Evolutionary conservation across 176 grass and related monocot genomes (phyloP), one percentile per base, ranked within the genome.

Genomic region (Aegilops sharonensis): DNA sequence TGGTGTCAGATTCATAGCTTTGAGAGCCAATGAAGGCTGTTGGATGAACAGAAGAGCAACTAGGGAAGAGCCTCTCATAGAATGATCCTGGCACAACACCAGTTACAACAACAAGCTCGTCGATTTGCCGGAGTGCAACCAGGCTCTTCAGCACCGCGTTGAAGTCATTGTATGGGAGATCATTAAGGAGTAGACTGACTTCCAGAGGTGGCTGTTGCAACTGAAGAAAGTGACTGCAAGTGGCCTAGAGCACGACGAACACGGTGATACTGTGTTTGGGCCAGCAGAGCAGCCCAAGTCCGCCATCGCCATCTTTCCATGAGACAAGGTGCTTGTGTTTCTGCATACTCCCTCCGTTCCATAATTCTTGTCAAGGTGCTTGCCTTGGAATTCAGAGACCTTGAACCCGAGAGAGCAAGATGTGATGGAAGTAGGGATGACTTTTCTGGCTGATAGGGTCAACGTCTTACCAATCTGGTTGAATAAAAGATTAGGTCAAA

Each of bases 11-110:
- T n/a, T 52, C 63, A 14, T 11, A 84, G 59, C 72, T 77, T 50
- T 24, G 72, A 77, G 61, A 85, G 73, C 83, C 72, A 85, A 5
- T 85, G 60, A 4, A 67, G 42, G 42, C 83, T 77, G 9, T 2
- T 8, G 2, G 39, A 36, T 0, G 72, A 85, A 20, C 83, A 85
- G 3, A 77, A 7, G 64, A 34, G 0, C 29, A 29, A 67, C 29
- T 68, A 68, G 64, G 5, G 14, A 68, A 68, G 4, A 68, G 30
- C 30, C 64, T 68, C 14, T 34, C 64, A 14, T 68, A 34, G 2
- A 34, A 68, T 25, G 30, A 68, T 3, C 64, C 64, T 34, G 30
- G 30, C 11, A 5, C 7, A 5, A 67, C 7, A 12, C 64, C 30
- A 4, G 64, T 68, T 1, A 34, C 14, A 18, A 8, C 14, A 5